Conservation (phyloP, 257 asterid genomes). For the Forsythia viridissima region DNA sequence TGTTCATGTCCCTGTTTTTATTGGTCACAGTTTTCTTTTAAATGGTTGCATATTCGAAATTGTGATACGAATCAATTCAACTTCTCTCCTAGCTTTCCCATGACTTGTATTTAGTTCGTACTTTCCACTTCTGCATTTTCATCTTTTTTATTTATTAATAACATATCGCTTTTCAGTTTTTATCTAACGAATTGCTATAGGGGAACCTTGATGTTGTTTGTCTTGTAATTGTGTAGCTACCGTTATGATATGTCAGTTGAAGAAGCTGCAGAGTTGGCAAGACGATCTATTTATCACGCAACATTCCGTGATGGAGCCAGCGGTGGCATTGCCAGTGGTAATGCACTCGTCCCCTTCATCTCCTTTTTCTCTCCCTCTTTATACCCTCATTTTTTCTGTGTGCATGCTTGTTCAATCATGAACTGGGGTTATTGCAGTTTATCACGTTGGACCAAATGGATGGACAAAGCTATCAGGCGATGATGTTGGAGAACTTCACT, state of each 20-base stretch:
- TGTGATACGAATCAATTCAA: background rate
- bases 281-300: conserved; percentile 85
- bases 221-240: conserved; percentile 40
- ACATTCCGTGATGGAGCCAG: conserved; percentile 94
- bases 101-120: background rate
- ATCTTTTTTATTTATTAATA: no score
- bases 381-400: conserved; percentile 3
- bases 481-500: conserved; percentile 92
- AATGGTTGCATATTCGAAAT: background rate
- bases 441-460: conserved; percentile 85
- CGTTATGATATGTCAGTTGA: conserved; percentile 69
- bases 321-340: conserved; percentile 91
- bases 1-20: conserved; percentile 13
- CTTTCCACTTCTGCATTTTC: background rate
- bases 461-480: conserved; percentile 91
- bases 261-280: conserved; percentile 87
- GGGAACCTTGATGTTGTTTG: background rate
- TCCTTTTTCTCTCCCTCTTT: background rate
- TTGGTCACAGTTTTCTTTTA: background rate
- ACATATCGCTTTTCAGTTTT: background rate
- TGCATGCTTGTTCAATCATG: conserved; percentile 14
- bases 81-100: no score
- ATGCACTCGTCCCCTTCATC: conserved; percentile 10
- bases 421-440: conserved; percentile 44
- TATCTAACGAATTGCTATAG: background rate